Conservation (phyloP, 2,329 filamentous ascomycete species). For the Fusarium zealandicum region DNA sequence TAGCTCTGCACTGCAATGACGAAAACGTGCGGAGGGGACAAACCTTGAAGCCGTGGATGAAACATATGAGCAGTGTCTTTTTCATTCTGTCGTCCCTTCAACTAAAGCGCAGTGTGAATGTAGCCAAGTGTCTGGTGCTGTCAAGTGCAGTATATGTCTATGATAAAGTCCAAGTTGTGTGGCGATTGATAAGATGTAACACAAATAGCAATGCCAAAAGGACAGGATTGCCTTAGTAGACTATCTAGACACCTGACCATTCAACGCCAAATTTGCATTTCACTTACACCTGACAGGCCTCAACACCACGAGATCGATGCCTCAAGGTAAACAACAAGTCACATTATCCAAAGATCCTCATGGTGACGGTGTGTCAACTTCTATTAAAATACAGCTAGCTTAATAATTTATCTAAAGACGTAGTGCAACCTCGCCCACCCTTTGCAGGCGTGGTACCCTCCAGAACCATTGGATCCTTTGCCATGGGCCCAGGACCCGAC, state of each 20-base stretch:
- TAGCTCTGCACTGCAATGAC: constrained; percentile 6
- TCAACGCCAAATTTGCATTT: not conserved
- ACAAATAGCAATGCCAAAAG: not conserved
- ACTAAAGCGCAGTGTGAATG: constrained; percentile 1
- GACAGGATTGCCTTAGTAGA: not conserved
- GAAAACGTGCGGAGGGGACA: constrained; percentile 19
- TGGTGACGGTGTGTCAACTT: constrained; percentile 41
- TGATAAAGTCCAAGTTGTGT: not conserved
- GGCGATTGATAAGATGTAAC: constrained; percentile 12
- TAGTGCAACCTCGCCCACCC: constrained; percentile 30
- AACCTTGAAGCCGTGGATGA: constrained; percentile 89
- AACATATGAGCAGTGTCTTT: constrained; percentile 81
- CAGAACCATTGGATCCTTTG: constrained; percentile 7
- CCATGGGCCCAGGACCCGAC: constrained; percentile 15
- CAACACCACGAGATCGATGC: not conserved
- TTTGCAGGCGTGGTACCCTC: constrained; percentile 31
- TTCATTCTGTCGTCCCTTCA: constrained; percentile 51
- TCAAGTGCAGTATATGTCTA: not conserved
- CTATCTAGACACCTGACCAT: constrained; percentile 1
- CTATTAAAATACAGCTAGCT: constrained; percentile 53
- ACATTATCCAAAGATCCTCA: not conserved
- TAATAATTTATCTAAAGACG: constrained; percentile 45
- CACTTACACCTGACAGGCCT: not conserved
- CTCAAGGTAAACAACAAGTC: not conserved
- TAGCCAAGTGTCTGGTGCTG: not conserved